Evolutionary conservation across 495 filamentous ascomycete genomes (phyloP), one percentile per base, ranked within the genome.

Genomic region (Pseudomonodictys pantanalensis): DNA sequence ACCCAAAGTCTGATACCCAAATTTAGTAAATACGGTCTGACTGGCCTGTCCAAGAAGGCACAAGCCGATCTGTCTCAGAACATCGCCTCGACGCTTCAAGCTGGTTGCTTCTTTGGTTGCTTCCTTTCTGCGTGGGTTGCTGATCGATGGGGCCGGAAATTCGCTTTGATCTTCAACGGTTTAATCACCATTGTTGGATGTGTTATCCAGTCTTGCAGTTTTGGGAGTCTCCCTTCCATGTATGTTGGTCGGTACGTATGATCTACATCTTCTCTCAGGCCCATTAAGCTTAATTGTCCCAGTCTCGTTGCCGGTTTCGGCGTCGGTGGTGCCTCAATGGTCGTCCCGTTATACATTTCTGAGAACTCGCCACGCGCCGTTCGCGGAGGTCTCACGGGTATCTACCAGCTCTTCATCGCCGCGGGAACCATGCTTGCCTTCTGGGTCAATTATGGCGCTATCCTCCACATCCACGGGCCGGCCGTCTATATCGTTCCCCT

Each of bases 351-450:
- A 26, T 81, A 79, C 64, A 73, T 81, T 42, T 72, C 76, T 26
- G 87, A 90, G 63, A 88, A 86, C 52, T 85, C 86, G 10, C 86
- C 87, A 3, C 77, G 86, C 42, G 84, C 83, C 32, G 88, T 89
- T 62, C 86, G 86, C 43, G 86, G 86, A 26, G 80, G 80, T 18
- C 72, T 90, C 32, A 88, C 84, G 25, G 85, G 84, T 46, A 75
- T 88, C 53, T 89, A 89, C 65, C 86, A 89, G 62, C 78, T 88
- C 3, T 88, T 89, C 65, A 83, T 79, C 54, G 76, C 75, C 28
- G 75, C 76, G 32, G 86, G 85, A 20, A 81, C 81, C 64, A 86
- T 87, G 81, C 72, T 89, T 22, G 81, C 84, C 22, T 89, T 86
- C 73, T 81, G 79, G 81, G 78, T 84, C 56, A 85, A 87, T 71